Base-by-base conservation (phyloP, 768 basidiomycete genomes). In the Lactarius sp. region DNA sequence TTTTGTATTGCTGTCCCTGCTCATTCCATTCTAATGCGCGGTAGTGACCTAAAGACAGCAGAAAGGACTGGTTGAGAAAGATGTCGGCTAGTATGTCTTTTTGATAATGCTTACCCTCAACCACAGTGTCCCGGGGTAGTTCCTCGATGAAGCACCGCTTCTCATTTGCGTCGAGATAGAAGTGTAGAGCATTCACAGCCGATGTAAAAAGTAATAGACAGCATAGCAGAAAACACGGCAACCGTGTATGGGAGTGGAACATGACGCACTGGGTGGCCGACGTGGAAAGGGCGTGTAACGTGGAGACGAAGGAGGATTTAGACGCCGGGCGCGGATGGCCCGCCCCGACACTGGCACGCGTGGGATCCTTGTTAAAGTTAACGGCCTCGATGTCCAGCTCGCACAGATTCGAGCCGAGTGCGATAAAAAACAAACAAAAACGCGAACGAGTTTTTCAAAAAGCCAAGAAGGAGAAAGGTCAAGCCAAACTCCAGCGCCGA, bases 71-170 rank as follows among this genome's bases (percentile, higher is more conserved):
- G 53, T 44, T 52, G 50, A 51, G 57, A 51, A 34, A 56, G 20
- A 34, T 16, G 18, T 53, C 18, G 34, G 31, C 44, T 27, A 37
- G 33, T n/a, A 16, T 14, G 27, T 31, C 16, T 36, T 33, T 34
- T 41, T 50, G 47, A 56, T 16, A 59, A 52, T 44, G 71, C 80
- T 64, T 70, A 91, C 95, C 93, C 80, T 97, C 92, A 42, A 96
- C 92, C 34, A 94, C 87, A n/a, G 94, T 98, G 75, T 96, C 90
- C 3, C 86, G 85, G 13, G 97, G 96, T 20, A 98, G 78, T 74
- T 99, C 97, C 72, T 98, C 97, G 62, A 98, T 83, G 77, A 98
- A 98, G 74, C 97, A 99, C 53, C 90, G 83, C 71, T 89, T 87
- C 75, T 97, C 92, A 71, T 92, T 90, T 18, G 94, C 87, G 73